Conservation (phyloP, 441 rosid species). For the Aquilaria agallochum region DNA sequence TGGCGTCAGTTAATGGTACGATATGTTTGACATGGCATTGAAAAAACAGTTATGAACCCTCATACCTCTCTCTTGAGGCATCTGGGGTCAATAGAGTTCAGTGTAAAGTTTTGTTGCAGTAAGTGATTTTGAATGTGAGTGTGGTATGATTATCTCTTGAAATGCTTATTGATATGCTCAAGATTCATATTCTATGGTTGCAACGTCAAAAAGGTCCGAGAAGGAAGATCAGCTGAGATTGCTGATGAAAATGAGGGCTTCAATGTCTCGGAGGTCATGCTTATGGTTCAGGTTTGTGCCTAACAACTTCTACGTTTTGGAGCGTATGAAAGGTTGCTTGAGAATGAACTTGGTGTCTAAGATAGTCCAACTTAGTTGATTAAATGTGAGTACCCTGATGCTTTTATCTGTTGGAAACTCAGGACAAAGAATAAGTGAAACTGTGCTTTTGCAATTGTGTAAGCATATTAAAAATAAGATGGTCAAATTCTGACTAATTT, state of each 20-base stretch:
- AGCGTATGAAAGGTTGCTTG: too few species aligned
- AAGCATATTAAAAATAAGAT: too few species aligned
- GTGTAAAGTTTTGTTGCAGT: too few species aligned
- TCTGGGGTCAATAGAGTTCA: too few species aligned
- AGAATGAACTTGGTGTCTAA: too few species aligned
- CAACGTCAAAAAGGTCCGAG: conserved; percentile 62
- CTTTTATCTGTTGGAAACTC: conserved; percentile 10
- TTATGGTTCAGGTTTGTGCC: conserved; percentile 84
- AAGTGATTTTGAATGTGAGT: too few species aligned
- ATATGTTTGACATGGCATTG: conserved; percentile 14
- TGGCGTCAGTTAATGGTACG: conserved; percentile 95
- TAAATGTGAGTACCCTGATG: conserved; percentile 3
- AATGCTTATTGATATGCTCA: too few species aligned
- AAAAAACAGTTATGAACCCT: neutral
- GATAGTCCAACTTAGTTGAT: neutral
- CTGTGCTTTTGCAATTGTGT: too few species aligned
- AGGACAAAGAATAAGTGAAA: too few species aligned
- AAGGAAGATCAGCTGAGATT: conserved; percentile 63
- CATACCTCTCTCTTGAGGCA: too few species aligned
- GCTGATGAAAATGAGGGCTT: conserved; percentile 36
- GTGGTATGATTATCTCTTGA: too few species aligned
- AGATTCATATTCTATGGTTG: neutral
- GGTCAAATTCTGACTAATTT: neutral
- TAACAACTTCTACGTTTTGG: neutral
- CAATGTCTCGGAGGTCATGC: conserved; percentile 81